These are phyloP conservation scores for Pythium brassicae DNA, from an alignment of 352 stramenopile genomes.

Conservation along the genomic window DNA sequence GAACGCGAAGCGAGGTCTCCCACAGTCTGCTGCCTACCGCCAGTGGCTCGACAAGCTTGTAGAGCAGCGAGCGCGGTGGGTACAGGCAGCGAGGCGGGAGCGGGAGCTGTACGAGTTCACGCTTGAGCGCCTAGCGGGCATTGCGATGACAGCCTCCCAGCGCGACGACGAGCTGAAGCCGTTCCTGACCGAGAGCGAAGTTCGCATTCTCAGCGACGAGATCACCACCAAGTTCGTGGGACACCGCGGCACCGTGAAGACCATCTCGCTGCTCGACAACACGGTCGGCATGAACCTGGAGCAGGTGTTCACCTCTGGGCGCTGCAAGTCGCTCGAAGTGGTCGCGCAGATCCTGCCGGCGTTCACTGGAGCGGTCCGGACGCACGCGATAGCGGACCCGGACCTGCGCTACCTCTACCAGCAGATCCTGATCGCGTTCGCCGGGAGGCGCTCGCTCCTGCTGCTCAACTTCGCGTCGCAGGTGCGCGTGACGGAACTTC, in stretches of 20 bases:
- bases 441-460: conserved; percentile 12
- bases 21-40: conserved; percentile 1
- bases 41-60: not conserved
- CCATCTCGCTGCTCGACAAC: not conserved
- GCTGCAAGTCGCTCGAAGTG: conserved; percentile 11
- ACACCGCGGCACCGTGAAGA: not conserved
- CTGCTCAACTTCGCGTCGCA: conserved; percentile 16
- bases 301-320: conserved; percentile 2
- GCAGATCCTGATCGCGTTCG: conserved; percentile 18
- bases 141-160: not conserved
- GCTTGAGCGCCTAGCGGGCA: not conserved
- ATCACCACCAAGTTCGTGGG: not conserved
- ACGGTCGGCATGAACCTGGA: not conserved
- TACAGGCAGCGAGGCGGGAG: not conserved
- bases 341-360: conserved; percentile 2
- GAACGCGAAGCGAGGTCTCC: conserved; percentile 12
- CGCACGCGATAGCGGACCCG: conserved; percentile 3
- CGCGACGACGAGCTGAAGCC: conserved; percentile 3
- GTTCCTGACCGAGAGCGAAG: not conserved
- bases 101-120: not conserved
- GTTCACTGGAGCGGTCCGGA: conserved; percentile 3
- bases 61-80: not conserved
- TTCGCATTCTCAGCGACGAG: not conserved
- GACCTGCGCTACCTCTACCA: conserved; percentile 14
- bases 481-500: conserved; percentile 9